Base-by-base conservation (phyloP, 2,329 filamentous ascomycete genomes). In the Bipolaris gigantea region DNA sequence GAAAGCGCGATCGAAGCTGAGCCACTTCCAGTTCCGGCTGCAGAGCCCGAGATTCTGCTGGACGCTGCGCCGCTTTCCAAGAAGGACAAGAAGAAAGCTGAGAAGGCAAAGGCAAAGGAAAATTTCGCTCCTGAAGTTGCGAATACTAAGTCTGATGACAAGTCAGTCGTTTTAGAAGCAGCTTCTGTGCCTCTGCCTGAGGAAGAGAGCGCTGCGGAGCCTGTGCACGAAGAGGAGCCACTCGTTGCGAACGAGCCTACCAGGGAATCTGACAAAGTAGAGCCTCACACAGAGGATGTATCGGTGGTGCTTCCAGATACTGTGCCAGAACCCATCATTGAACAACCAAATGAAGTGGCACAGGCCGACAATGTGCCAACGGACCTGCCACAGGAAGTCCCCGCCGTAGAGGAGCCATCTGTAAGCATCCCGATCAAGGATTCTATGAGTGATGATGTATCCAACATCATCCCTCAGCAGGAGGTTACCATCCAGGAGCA, bases 31-130 rank as follows among this genome's bases (percentile, higher is more conserved):
- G 38, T 18, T n/a, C 36, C 52, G 27, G 18, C 2, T 2, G 36
- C 33, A 23, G 46, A 55, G 25, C 34, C 41, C 19, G 51, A 55
- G n/a, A 35, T 15, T 8, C 18, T 39, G 8, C 18, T 47, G 5
- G 47, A 44, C 8, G 34, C 43, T 48, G 34, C 50, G 30, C 25
- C 50, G 11, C 10, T 58, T 9, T 62, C 61, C 1, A 69, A 67
- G 52, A 67, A 70, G 32, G 65, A 65, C 9, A 68, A 63, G 60
- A 71, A 72, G 52, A 69, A 71, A 45, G 60, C 55, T 1, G 71
- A 68, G 63, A 70, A 69, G 41, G 53, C 56, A 9, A 66, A 62
- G 42, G 33, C 57, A 19, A 64, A 60, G 7, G 62, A 53, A n/a
- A 50, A 47, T n/a, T 23, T 38, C 15, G 62, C 59, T 2, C 59